phyloP scores from a whole-genome alignment of 2,329 filamentous ascomycete species.

The Hortaea sp. region DNA sequence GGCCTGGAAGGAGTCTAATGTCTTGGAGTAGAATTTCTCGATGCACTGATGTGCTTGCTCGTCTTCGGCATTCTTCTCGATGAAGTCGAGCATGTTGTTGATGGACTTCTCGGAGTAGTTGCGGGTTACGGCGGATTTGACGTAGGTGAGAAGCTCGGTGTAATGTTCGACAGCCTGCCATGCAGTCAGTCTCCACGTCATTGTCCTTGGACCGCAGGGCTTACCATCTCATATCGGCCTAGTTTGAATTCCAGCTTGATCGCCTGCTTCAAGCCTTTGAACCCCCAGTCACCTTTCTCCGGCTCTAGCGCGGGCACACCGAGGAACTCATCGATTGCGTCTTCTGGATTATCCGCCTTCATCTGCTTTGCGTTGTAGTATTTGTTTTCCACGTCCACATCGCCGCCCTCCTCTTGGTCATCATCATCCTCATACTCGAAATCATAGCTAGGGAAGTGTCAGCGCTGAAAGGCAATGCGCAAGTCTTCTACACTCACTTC shows the following conservation, averaged over 20 bases:
- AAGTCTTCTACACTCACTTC: constrained; percentile 50
- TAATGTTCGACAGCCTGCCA: constrained; percentile 80
- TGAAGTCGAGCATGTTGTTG: constrained; percentile 97
- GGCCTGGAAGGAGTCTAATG: constrained; percentile 86
- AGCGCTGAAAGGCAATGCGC: constrained; percentile 1
- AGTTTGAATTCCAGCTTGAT: constrained; percentile 95
- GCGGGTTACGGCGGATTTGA: constrained; percentile 90
- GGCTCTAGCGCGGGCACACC: constrained; percentile 72
- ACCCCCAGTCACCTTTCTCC: constrained; percentile 97
- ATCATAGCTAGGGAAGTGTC: constrained; percentile 55
- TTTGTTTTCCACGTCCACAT: constrained; percentile 97
- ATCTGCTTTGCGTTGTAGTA: constrained; percentile 99
- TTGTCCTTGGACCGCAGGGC: background rate
- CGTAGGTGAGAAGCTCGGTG: constrained; percentile 88
- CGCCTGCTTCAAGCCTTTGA: constrained; percentile 95
- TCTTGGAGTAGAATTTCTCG: constrained; percentile 91
- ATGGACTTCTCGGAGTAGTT: constrained; percentile 99
- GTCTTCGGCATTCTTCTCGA: constrained; percentile 76
- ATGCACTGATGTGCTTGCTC: constrained; percentile 68
- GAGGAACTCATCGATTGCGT: constrained; percentile 87
- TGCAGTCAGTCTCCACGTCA: constrained; percentile 1
- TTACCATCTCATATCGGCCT: constrained; percentile 73
- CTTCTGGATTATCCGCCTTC: constrained; percentile 75
- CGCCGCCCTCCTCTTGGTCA: constrained; percentile 75
- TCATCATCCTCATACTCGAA: constrained; percentile 96